Evolutionary conservation across 371 early-diverging fungal species (phyloP).

Genomic region (Lichtheimia ramosa): DNA sequence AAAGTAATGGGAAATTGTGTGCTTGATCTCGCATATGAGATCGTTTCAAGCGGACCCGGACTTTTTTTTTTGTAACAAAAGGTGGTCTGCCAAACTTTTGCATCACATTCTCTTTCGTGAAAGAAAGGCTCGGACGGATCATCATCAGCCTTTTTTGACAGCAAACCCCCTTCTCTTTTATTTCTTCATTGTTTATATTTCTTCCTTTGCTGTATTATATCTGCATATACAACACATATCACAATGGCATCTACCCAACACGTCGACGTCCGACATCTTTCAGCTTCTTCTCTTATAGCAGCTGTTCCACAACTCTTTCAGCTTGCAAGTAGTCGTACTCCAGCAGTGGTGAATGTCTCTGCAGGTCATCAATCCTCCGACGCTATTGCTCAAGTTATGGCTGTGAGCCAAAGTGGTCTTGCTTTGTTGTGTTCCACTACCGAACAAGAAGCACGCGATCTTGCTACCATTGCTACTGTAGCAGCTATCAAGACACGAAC

Average conservation of each 20-base stretch:
- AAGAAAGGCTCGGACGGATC: conserved; percentile 1
- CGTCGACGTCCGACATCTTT: conserved; percentile 27
- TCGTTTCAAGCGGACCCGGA: background rate
- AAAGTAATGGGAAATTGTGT: conserved; percentile 13
- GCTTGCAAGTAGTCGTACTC: conserved; percentile 45
- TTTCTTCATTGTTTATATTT: background rate
- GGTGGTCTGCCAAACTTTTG: conserved; percentile 5
- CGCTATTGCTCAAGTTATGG: conserved; percentile 65
- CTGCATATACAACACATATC: background rate
- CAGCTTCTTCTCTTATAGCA: conserved; percentile 55
- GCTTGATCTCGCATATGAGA: conserved; percentile 8
- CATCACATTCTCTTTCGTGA: conserved; percentile 1
- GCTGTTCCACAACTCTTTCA: conserved; percentile 71
- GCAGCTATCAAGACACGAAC: conserved; percentile 59
- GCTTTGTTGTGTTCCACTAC: conserved; percentile 68
- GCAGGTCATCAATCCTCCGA: conserved; percentile 25
- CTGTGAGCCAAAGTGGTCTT: conserved; percentile 78
- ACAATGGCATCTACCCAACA: conserved; percentile 4
- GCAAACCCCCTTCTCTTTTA: conserved; percentile 4
- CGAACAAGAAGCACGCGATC: conserved; percentile 73
- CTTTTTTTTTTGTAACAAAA: conserved; percentile 2
- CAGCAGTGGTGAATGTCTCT: conserved; percentile 59
- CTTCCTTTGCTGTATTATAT: conserved; percentile 6
- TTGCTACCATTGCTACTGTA: conserved; percentile 64
- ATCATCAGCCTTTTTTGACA: conserved; percentile 5